Percentiles rank a stretch among this genome's conserved stretches.
Conservation (phyloP, 306 rosid species). For the Cucumis hystrix region DNA sequence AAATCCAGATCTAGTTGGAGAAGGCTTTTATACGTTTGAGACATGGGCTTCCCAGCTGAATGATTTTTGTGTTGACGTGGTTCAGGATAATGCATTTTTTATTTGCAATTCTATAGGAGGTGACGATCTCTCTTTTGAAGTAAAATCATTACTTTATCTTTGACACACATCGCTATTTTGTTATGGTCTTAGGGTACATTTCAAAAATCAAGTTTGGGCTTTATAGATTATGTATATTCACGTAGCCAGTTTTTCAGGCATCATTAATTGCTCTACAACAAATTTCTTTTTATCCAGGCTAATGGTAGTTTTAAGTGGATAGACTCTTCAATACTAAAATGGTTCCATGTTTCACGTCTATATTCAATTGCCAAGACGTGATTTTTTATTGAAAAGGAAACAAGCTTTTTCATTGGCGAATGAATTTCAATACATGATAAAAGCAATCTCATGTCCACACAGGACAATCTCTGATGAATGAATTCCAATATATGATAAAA, state of each 20-base stretch:
- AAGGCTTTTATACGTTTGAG: conserved; percentile 65
- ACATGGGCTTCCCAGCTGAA: conserved; percentile 89
- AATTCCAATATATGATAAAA: no score
- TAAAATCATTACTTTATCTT: not conserved
- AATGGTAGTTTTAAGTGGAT: not conserved
- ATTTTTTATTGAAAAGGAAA: not conserved
- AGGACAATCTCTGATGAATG: not conserved
- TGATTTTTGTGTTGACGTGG: conserved; percentile 60
- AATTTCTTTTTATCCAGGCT: not conserved
- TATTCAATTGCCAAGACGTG: not conserved
- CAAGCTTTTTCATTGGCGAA: no score
- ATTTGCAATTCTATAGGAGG: conserved; percentile 96
- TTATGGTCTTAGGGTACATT: not conserved
- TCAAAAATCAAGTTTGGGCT: not conserved
- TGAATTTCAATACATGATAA: not conserved
- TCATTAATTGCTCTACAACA: not conserved
- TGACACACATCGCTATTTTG: not conserved
- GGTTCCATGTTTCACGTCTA: not conserved
- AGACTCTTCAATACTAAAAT: not conserved
- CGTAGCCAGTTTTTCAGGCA: not conserved
- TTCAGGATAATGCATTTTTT: conserved; percentile 68
- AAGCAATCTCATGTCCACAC: not conserved
- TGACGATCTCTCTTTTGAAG: conserved; percentile 9
- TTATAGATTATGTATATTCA: not conserved
- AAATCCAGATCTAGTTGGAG: conserved; percentile 55